These are phyloP conservation scores for Cryptococcus sp. DNA, from an alignment of 1,284 basidiomycete genomes.

Conservation along the genomic window DNA sequence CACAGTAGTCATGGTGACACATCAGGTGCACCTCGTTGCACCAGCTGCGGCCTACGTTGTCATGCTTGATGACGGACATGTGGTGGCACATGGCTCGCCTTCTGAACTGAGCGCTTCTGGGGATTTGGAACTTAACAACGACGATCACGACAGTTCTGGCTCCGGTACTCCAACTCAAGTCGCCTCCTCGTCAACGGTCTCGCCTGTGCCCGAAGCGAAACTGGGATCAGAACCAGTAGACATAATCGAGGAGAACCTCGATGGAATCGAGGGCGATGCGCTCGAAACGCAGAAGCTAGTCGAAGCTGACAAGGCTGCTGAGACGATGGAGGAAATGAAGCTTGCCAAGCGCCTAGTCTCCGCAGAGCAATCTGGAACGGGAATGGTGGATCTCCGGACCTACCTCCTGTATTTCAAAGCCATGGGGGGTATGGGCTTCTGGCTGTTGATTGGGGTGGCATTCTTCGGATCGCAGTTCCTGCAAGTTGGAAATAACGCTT, in stretches of 20 bases:
- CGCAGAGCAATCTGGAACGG: slow-evolving; percentile 40
- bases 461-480: slow-evolving; percentile 46
- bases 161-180: slow-evolving; percentile 2
- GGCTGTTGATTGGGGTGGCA: slow-evolving; percentile 39
- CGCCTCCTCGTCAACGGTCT: slow-evolving; percentile 16
- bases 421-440: slow-evolving; percentile 43
- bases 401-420: slow-evolving; percentile 48
- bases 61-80: slow-evolving; percentile 46
- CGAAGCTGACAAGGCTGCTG: slow-evolving; percentile 32
- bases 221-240: slow-evolving; percentile 12
- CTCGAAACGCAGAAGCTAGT: slow-evolving; percentile 50
- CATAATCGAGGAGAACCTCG: slow-evolving; percentile 42
- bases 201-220: not conserved
- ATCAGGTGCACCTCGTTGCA: slow-evolving; percentile 58
- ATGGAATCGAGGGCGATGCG: slow-evolving; percentile 70
- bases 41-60: slow-evolving; percentile 54
- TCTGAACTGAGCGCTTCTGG: slow-evolving; percentile 32
- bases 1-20: slow-evolving; percentile 59
- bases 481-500: slow-evolving; percentile 50
- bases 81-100: slow-evolving; percentile 45
- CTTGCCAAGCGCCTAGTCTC: slow-evolving; percentile 48
- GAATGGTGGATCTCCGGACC: slow-evolving; percentile 39
- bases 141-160: slow-evolving; percentile 4
- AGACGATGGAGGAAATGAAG: slow-evolving; percentile 18
- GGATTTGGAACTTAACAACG: slow-evolving; percentile 24